Percentiles rank a stretch among this genome's conserved stretches.
These are phyloP conservation scores for Verticillium dahliae DNA, from an alignment of 2,329 filamentous ascomycete genomes.

Conservation along the genomic window DNA sequence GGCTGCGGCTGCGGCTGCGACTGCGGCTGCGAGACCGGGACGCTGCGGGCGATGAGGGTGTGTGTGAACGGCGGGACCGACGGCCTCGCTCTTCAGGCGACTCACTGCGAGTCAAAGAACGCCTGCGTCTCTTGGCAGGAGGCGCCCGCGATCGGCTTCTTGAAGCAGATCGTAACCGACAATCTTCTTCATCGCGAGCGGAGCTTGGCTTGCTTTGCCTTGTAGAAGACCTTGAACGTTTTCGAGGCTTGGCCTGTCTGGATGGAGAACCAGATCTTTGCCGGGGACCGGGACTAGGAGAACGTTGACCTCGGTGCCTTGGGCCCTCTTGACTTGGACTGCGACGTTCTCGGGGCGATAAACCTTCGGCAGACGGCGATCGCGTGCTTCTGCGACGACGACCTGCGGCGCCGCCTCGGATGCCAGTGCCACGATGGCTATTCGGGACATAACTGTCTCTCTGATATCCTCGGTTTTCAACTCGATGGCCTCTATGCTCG, in stretches of 20 bases:
- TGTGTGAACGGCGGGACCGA: constrained; percentile 13
- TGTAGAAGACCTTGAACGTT: constrained; percentile 31
- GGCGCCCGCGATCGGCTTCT: constrained; percentile 18
- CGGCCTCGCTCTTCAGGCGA: constrained; percentile 7
- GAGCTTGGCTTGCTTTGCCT: constrained; percentile 18
- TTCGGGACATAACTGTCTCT: constrained; percentile 49
- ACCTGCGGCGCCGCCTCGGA: constrained; percentile 29
- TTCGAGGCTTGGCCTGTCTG: constrained; percentile 24
- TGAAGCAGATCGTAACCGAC: constrained; percentile 27
- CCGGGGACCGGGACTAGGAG: constrained; percentile 25
- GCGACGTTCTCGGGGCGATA: constrained; percentile 20
- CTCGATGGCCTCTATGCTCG: constrained; percentile 32
- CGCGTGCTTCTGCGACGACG: constrained; percentile 27
- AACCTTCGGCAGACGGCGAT: constrained; percentile 29
- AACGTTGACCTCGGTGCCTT: constrained; percentile 21
- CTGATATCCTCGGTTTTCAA: constrained; percentile 26
- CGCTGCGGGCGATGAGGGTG: constrained; percentile 18
- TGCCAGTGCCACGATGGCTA: constrained; percentile 32
- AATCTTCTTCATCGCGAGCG: constrained; percentile 13
- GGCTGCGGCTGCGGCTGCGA: constrained; percentile 16
- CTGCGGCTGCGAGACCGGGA: constrained; percentile 32
- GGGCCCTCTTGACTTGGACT: constrained; percentile 19
- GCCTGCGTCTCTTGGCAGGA: constrained; percentile 15
- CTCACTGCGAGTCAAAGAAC: constrained; percentile 16
- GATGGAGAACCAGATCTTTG: constrained; percentile 24